phyloP scores from a whole-genome alignment of 1,284 basidiomycete species.

The Flammula alnicola region DNA sequence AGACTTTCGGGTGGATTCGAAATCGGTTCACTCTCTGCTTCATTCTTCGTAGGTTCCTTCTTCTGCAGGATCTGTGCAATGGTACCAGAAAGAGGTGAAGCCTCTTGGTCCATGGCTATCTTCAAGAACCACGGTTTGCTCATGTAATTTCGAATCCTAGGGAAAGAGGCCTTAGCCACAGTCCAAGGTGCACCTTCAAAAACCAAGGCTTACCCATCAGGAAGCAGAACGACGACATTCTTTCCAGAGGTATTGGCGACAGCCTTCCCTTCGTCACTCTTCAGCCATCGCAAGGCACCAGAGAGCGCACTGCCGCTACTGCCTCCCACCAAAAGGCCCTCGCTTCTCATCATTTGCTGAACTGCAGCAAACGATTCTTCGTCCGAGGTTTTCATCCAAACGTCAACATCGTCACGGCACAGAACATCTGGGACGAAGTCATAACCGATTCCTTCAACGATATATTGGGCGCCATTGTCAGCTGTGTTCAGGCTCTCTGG shows the following conservation, averaged over 20 bases:
- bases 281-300: slow-evolving; percentile 82
- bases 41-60: slow-evolving; percentile 5
- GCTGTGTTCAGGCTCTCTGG: slow-evolving; percentile 69
- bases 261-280: slow-evolving; percentile 65
- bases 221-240: slow-evolving; percentile 90
- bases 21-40: too few species aligned
- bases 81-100: slow-evolving; percentile 52
- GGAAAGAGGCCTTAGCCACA: slow-evolving; percentile 1
- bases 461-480: slow-evolving; percentile 67
- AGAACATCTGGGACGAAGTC: slow-evolving; percentile 90
- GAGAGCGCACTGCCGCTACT: slow-evolving; percentile 87
- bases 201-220: slow-evolving; percentile 75
- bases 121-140: slow-evolving; percentile 88
- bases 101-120: slow-evolving; percentile 60
- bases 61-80: slow-evolving; percentile 51
- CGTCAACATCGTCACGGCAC: slow-evolving; percentile 61
- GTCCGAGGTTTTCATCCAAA: slow-evolving; percentile 90
- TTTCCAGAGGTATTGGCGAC: slow-evolving; percentile 73
- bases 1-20: neutral
- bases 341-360: slow-evolving; percentile 80
- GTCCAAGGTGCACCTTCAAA: slow-evolving; percentile 55
- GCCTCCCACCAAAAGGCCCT: slow-evolving; percentile 92
- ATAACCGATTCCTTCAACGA: slow-evolving; percentile 95
- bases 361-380: slow-evolving; percentile 82
- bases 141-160: slow-evolving; percentile 95